Evolutionary conservation across 768 basidiomycete genomes (phyloP), one percentile per base, ranked within the genome.

Genomic region (Cyclocybe aegerita): DNA sequence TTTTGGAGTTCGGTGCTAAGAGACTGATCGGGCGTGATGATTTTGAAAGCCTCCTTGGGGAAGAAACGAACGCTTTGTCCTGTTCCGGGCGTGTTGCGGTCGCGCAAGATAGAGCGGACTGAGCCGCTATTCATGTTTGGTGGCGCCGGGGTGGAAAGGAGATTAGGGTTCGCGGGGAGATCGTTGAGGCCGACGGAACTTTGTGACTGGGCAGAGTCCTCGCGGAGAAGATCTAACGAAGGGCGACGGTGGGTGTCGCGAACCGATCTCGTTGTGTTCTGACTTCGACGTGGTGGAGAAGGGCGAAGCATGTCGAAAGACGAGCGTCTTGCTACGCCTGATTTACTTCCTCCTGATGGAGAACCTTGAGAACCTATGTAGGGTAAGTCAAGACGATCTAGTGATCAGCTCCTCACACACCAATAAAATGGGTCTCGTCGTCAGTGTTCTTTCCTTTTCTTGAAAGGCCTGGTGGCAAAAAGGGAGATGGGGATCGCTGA

Each of bases 11-110:
- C 74, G 2, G 59, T 55, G 23, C 77, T 74, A 38, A 70, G 65
- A 12, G 85, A 86, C 15, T 75, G 68, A 39, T 88, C 83, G n/a
- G 85, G 83, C 43, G 76, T 86, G 59, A 85, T 80, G 16, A 79
- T 70, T 54, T 77, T 83, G 70, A 79, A 85, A 9, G 81, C 83
- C 46, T 87, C 82, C 23, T 82, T 76, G 23, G 86, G 81, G 65
- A 88, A 88, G 70, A 90, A 89, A 5, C 88, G 82, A 37, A 90
- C 88, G 52, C 82, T 88, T 62, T 84, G 83, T n/a, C 88, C 87
- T 9, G 86, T 87, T 3, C 83, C 86, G 11, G 88, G 88, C 0
- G 86, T 85, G 41, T 82, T 82, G 3, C 77, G 79, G 53, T 85
- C 82, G 37, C 85, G 83, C 23, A 90, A 74, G 55, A 90, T 90